phyloP scores from a whole-genome alignment of 192 early-diverging fungal species.

The Backusella liffmaniae region DNA sequence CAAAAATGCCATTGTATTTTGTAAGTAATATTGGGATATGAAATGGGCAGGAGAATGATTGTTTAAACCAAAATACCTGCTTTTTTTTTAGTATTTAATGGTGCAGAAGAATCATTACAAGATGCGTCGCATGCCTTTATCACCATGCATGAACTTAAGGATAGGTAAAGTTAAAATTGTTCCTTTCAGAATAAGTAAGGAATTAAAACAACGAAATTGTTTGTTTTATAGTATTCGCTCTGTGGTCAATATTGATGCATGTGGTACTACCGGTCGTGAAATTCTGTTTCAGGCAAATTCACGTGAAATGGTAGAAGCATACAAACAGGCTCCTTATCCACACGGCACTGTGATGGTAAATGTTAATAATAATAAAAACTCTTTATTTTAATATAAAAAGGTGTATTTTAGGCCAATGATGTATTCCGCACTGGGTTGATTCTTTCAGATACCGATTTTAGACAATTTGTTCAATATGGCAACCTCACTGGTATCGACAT shows the following conservation, averaged over 20 bases:
- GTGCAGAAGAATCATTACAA: slow-evolving; percentile 74
- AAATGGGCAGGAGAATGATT: too few species aligned
- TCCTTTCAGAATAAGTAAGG: neutral
- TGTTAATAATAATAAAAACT: neutral
- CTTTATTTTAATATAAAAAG: neutral
- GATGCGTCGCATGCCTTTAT: slow-evolving; percentile 78
- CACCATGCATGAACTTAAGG: slow-evolving; percentile 49
- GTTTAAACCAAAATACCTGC: neutral
- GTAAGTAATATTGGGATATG: slow-evolving; percentile 37
- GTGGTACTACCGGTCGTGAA: slow-evolving; percentile 63
- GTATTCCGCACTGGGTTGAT: slow-evolving; percentile 59
- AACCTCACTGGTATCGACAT: slow-evolving; percentile 64
- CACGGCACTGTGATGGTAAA: slow-evolving; percentile 65
- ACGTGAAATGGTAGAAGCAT: slow-evolving; percentile 64
- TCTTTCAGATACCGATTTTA: slow-evolving; percentile 73
- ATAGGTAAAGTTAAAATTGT: slow-evolving; percentile 29
- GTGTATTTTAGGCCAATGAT: slow-evolving; percentile 46
- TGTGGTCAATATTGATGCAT: slow-evolving; percentile 78
- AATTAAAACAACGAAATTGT: neutral
- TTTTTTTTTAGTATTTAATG: slow-evolving; percentile 62
- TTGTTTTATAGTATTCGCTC: slow-evolving; percentile 41
- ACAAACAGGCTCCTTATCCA: slow-evolving; percentile 57
- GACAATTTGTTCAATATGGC: slow-evolving; percentile 72
- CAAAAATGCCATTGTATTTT: slow-evolving; percentile 55
- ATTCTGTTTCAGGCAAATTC: slow-evolving; percentile 80